These are phyloP conservation scores for Coemansia sp. DNA, from an alignment of 371 early-diverging fungal genomes.

Conservation along the genomic window DNA sequence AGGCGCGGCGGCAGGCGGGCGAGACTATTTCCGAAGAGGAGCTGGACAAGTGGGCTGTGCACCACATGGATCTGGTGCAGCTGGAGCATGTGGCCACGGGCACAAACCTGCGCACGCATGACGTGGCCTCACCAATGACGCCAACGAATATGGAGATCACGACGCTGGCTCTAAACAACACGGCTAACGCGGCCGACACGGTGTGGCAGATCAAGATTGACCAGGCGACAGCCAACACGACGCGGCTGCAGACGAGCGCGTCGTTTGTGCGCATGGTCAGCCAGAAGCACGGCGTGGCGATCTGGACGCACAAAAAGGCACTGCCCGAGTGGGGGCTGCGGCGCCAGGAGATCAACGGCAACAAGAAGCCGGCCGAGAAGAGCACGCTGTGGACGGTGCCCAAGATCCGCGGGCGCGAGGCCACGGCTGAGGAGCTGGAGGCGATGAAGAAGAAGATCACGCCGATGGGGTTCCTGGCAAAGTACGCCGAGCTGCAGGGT, in stretches of 20 bases:
- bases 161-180: slow-evolving; percentile 69
- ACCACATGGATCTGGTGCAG: slow-evolving; percentile 67
- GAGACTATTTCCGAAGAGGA: slow-evolving; percentile 39
- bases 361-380: slow-evolving; percentile 76
- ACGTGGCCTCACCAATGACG: slow-evolving; percentile 96
- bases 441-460: slow-evolving; percentile 50
- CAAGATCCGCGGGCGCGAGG: slow-evolving; percentile 66
- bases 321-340: slow-evolving; percentile 96
- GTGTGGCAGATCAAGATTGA: slow-evolving; percentile 50
- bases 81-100: slow-evolving; percentile 69
- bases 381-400: slow-evolving; percentile 78
- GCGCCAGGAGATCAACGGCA: slow-evolving; percentile 96
- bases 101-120: slow-evolving; percentile 85
- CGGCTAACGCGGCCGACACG: slow-evolving; percentile 42
- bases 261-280: slow-evolving; percentile 70
- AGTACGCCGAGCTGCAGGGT: slow-evolving; percentile 87
- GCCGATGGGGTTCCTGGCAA: slow-evolving; percentile 67
- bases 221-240: slow-evolving; percentile 20
- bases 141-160: slow-evolving; percentile 97
- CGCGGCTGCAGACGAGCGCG: slow-evolving; percentile 59
- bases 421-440: slow-evolving; percentile 36
- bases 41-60: slow-evolving; percentile 52
- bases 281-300: slow-evolving; percentile 75
- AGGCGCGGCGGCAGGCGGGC: slow-evolving; percentile 25
- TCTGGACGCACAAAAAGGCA: slow-evolving; percentile 72